Base-by-base conservation (phyloP, 2,329 filamentous ascomycete genomes). In the Ophiosphaerella narmari region DNA sequence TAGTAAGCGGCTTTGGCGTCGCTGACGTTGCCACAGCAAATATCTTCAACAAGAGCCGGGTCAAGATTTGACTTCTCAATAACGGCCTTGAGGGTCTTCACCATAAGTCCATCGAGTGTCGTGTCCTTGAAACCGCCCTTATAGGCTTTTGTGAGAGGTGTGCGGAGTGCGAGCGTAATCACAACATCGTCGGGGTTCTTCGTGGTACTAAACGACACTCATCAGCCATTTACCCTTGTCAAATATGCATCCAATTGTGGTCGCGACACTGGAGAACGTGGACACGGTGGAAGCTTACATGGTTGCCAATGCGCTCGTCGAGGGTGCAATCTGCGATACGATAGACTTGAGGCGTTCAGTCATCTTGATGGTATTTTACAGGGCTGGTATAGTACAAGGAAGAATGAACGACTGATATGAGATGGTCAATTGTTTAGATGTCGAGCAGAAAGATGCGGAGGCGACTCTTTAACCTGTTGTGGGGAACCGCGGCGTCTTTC, bases 51-150 rank as follows among this genome's bases (percentile, higher is more conserved):
- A 32, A 95, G 79, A 5, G 83, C 81, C 3, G 91, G 90, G 70
- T 96, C 89, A 44, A 97, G 77, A 49, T 87, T 89, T 56, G 87
- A 87, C 67, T 87, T 86, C 58, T 86, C 80, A 37, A 76, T 57
- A 24, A 79, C 78, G 62, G 79, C 74, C 79, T 94, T 89, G 63
- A 97, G 78, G 41, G 96, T 80, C 52, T 91, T 86, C 71, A 91
- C 91, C 54, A 96, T 74, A 49, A 99, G 80, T 75, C 87, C 93
- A 75, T 99, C 94, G 56, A 97, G 84, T 35, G 83, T 83, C 5
- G 91, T 95, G 74, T 99, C 93, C 80, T 97, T 97, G 81, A 99
- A 89, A 36, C 91, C 91, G 60, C 94, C 93, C 82, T 96, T 97
- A 73, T 82, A 82, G 44, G 84, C 91, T 79, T 97, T 97, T 70